Base-by-base conservation (phyloP, 371 early-diverging fungal genomes). In the Entomophthora muscae region DNA sequence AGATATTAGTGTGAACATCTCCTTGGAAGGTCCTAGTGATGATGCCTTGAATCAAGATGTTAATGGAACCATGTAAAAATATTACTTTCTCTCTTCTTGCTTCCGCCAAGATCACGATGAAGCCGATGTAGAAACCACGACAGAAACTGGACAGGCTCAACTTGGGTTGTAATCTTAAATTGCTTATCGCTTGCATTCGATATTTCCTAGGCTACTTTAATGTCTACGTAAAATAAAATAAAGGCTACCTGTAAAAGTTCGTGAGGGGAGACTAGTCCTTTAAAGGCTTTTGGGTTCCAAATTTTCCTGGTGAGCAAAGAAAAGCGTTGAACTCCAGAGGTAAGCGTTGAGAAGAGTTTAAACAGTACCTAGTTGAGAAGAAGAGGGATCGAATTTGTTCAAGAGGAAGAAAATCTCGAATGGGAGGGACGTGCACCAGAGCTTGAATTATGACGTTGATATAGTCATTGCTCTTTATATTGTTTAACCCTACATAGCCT, bases 221-320 rank as follows among this genome's bases (percentile, higher is more conserved):
- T 1, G 23, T 27, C 30, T 23, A 1, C 23, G n/a, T 53, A 63
- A 32, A 33, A 21, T 17, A 32, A 24, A 5, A 28, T 13, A 24
- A 17, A 62, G 33, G 32, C 53, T n/a, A 80, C 84, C 74, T 95
- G 95, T 1, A 95, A 72, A 0, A 96, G 70, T 67, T 98, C 97
- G 70, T 98, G 97, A 2, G 97, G 97, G 70, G 91, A 90, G 53
- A 96, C 91, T 76, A 95, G 96, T 0, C 90, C 90, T 64, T 95
- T 95, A 71, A 95, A 95, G 2, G 93, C 91, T 10, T 79, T 73
- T 27, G 93, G 83, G 68, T 92, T 94, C 95, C 95, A 97, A 68
- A 98, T 86, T 70, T 91, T 94, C 54, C 93, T 81, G 7, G 90
- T 72, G 21, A 96, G 72, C 30, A 84, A 74, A 32, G 90, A 83